A percentile compares a stretch with the other conserved stretches of the same genome.
These are phyloP conservation scores for Acidomyces sp. DNA, from an alignment of 495 filamentous ascomycete species.

Conservation along the genomic window DNA sequence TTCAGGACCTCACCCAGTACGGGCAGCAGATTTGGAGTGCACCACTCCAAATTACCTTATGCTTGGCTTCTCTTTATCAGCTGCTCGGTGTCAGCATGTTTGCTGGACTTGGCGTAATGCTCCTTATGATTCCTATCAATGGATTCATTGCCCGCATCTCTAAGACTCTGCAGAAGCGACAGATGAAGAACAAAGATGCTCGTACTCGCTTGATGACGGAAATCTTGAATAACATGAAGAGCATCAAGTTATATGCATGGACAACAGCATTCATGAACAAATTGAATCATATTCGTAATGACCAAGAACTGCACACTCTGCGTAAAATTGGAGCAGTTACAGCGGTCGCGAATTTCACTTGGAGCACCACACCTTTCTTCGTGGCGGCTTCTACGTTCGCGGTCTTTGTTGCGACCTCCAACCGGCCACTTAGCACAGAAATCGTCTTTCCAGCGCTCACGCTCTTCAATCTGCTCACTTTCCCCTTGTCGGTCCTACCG, in stretches of 20 bases:
- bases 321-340: constrained; percentile 91
- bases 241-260: constrained; percentile 98
- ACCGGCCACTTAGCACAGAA: constrained; percentile 73
- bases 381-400: constrained; percentile 96
- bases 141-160: constrained; percentile 83
- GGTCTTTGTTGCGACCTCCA: constrained; percentile 74
- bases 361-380: constrained; percentile 98
- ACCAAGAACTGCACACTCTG: constrained; percentile 86
- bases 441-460: constrained; percentile 93
- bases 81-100: constrained; percentile 88
- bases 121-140: constrained; percentile 95
- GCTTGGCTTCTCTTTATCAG: constrained; percentile 91
- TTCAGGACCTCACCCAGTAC: constrained; percentile 91
- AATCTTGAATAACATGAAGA: constrained; percentile 98
- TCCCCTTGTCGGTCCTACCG: constrained; percentile 84
- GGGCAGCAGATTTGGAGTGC: constrained; percentile 92
- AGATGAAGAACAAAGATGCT: constrained; percentile 99
- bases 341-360: constrained; percentile 91
- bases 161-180: constrained; percentile 85
- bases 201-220: constrained; percentile 90
- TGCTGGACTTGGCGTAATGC: constrained; percentile 91
- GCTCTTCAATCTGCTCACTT: constrained; percentile 85
- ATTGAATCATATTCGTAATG: constrained; percentile 86
- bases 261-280: constrained; percentile 94
- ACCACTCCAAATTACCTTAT: constrained; percentile 89